Percentiles rank a stretch among this genome's conserved stretches.
These are phyloP conservation scores for Groenewaldozyma salmanticensis DNA, from an alignment of 805 yeast species.

Conservation along the genomic window DNA sequence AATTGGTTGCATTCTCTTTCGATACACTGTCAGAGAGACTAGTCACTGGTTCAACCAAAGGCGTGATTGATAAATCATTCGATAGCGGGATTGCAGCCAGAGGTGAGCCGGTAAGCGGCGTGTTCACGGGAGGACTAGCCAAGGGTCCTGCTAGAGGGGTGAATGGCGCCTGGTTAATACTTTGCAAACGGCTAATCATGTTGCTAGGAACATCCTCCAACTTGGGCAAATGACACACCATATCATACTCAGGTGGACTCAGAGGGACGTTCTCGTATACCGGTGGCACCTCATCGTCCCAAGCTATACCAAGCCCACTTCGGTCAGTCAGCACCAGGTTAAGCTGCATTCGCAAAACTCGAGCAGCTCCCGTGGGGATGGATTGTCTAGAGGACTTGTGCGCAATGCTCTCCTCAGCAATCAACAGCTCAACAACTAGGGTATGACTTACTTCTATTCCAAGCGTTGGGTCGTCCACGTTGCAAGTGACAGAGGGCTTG, in stretches of 20 bases:
- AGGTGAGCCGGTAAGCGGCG: too few relatives aligned
- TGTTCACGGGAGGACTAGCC: too few relatives aligned
- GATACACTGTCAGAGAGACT: too few relatives aligned
- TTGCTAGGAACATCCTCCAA: constrained; percentile 10
- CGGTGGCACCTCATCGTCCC: constrained; percentile 99
- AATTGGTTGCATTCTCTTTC: too few relatives aligned
- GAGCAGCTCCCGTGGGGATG: constrained; percentile 74
- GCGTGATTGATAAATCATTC: too few relatives aligned
- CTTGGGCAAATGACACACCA: constrained; percentile 17
- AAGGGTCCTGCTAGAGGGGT: too few relatives aligned
- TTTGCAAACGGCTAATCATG: too few relatives aligned
- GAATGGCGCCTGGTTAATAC: too few relatives aligned
- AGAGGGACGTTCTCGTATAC: constrained; percentile 80
- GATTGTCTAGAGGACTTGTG: constrained; percentile 24
- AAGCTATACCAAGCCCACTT: constrained; percentile 90
- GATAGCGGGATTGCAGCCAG: too few relatives aligned
- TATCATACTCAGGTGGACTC: constrained; percentile 75
- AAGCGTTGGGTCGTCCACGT: constrained; percentile 67
- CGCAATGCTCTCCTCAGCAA: constrained; percentile 65
- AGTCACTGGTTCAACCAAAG: too few relatives aligned
- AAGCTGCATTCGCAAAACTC: constrained; percentile 92
- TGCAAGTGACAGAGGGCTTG: constrained; percentile 56
- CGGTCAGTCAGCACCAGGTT: constrained; percentile 75
- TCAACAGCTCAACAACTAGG: constrained; percentile 77
- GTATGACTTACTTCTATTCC: constrained; percentile 74